Percentiles rank a stretch among this genome's conserved stretches.
phyloP scores from a whole-genome alignment of 2,329 filamentous ascomycete genomes.

The Calonectria fujianensis region DNA sequence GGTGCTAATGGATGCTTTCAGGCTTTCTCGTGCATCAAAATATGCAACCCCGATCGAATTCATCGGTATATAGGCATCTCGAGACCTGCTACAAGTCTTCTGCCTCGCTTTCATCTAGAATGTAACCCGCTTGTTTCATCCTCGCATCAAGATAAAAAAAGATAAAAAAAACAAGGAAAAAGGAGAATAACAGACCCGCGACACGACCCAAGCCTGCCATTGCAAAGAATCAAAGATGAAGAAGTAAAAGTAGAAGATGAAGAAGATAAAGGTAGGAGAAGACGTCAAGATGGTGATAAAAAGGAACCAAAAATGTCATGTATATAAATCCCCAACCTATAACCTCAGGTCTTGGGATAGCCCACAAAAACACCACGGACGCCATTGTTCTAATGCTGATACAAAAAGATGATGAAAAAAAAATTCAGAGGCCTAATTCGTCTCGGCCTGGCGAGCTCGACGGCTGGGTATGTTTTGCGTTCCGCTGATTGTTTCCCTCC shows the following conservation, averaged over 20 bases:
- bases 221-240: neutral
- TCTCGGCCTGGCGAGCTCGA: conserved; percentile 14
- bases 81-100: neutral
- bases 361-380: conserved; percentile 46
- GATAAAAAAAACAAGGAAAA: conserved; percentile 12
- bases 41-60: conserved; percentile 17
- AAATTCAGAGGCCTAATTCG: neutral
- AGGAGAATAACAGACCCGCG: conserved; percentile 25
- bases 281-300: conserved; percentile 15
- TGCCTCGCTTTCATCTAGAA: neutral
- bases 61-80: neutral
- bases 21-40: conserved; percentile 16
- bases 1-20: neutral
- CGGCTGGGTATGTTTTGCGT: conserved; percentile 17
- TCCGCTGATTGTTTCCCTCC: conserved; percentile 11
- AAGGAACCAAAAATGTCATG: neutral
- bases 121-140: conserved; percentile 16
- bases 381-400: conserved; percentile 48
- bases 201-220: neutral
- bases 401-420: conserved; percentile 33
- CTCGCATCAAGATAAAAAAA: conserved; percentile 1
- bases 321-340: conserved; percentile 44
- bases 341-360: conserved; percentile 43
- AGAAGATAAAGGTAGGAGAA: neutral
- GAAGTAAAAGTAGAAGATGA: neutral